Evolutionary conservation across 495 filamentous ascomycete genomes (phyloP).

Genomic region (Lasiosphaeriaceae sp.): DNA sequence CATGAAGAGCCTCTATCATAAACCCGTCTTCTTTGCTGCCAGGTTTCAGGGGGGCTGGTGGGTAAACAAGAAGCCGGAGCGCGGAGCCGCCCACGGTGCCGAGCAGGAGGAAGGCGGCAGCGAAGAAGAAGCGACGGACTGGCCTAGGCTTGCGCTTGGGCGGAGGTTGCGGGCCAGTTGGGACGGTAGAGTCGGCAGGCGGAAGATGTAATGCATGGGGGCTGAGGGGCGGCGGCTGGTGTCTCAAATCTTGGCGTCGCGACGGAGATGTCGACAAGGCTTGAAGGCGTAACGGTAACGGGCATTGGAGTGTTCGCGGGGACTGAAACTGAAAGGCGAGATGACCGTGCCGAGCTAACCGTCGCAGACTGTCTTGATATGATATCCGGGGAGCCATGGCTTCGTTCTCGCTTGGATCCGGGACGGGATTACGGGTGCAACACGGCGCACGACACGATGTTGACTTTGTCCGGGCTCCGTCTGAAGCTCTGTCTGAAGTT

Average conservation of each 20-base stretch:
- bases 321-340: background rate
- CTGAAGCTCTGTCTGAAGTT: background rate
- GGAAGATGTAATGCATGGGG: too few species aligned
- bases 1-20: conserved; percentile 27
- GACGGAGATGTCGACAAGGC: conserved; percentile 7
- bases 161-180: too few species aligned
- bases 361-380: background rate
- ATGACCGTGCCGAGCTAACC: background rate
- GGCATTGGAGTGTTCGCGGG: background rate
- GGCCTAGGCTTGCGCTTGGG: conserved; percentile 2
- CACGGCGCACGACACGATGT: background rate
- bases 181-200: background rate
- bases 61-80: conserved; percentile 32
- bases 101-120: conserved; percentile 33
- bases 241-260: conserved; percentile 1
- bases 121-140: conserved; percentile 20
- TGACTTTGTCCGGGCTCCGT: background rate
- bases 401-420: background rate
- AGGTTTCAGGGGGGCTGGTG: conserved; percentile 27
- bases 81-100: conserved; percentile 32
- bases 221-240: background rate
- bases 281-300: background rate
- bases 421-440: background rate
- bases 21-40: conserved; percentile 32
- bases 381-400: background rate